Evolutionary conservation across 2,329 filamentous ascomycete genomes (phyloP), one percentile per base, ranked within the genome.

Genomic region (Neofusicoccum cordaticola): DNA sequence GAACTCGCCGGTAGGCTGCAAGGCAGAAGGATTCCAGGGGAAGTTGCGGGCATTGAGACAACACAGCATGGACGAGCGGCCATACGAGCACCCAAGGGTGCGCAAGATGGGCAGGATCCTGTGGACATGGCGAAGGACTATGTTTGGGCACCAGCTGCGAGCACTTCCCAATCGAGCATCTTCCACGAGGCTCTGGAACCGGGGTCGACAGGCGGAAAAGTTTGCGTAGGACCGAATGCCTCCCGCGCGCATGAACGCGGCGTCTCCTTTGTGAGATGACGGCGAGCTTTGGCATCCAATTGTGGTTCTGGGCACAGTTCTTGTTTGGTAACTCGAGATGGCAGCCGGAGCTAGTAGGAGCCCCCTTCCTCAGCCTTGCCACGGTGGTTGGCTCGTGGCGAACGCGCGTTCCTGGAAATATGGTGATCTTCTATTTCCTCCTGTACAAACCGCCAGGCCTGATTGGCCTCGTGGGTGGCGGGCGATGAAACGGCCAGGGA

Each of bases 1-100:
- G 53, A 45, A 45, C 11, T 3, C 39, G 17, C 41, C 48, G 48
- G 15, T 27, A 35, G 27, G 39, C 17, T 9, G 22, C 39, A 44
- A 44, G 41, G 48, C 27, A 27, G 53, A 31, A 44, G 11, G 7
- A 34, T 31, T 8, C 39, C 19, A 45, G 15, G 53, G 35, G 41
- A 45, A 42, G 53, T 12, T 56, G 53, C 53, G 53, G 53, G 53
- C 53, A 58, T 58, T 58, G 53, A 58, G 42, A 58, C 12, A n/a
- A 58, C 12, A n/a, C 27, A 2, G 39, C 8, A 19, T 22, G 17
- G 22, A 12, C 13, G 34, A 15, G 12, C 53, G 31, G 41, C 1
- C 41, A 45, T 45, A 47, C 42, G 31, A 27, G 42, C 15, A 45
- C 19, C 12, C 27, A 42, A 44, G 41, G 41, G 35, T 44, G 12